Conservation (phyloP, 139 green algal species). For the Haematococcus sp. region DNA sequence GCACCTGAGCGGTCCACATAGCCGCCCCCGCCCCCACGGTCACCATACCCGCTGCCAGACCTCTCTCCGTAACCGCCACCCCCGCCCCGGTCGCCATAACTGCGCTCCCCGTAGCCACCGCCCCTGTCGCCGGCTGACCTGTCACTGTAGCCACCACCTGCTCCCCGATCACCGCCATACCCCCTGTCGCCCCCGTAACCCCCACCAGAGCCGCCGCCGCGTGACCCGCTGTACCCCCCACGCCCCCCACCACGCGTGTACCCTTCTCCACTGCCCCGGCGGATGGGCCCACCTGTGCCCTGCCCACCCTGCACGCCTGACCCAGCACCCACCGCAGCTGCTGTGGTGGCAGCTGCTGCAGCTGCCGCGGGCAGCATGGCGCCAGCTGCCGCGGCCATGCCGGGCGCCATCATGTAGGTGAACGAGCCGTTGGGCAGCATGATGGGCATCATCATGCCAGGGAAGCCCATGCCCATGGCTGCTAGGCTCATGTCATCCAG, state of each 20-base stretch:
- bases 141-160: neutral
- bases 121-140: neutral
- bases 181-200: constrained; percentile 3
- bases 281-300: neutral
- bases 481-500: neutral
- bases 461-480: neutral
- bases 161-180: neutral
- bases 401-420: constrained; percentile 18
- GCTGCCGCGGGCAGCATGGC: neutral
- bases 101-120: too few relatives aligned
- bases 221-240: neutral
- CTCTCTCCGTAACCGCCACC: neutral
- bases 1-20: neutral
- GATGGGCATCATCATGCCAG: constrained; percentile 17
- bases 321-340: neutral
- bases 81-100: neutral
- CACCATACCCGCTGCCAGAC: neutral
- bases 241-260: too few relatives aligned
- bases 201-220: neutral
- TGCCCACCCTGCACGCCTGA: neutral
- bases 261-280: neutral
- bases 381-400: neutral
- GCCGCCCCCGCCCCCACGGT: neutral
- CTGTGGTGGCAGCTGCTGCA: neutral
- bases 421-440: constrained; percentile 20